Conservation (phyloP, 2,329 filamentous ascomycete species). For the Aspergillus sp. region DNA sequence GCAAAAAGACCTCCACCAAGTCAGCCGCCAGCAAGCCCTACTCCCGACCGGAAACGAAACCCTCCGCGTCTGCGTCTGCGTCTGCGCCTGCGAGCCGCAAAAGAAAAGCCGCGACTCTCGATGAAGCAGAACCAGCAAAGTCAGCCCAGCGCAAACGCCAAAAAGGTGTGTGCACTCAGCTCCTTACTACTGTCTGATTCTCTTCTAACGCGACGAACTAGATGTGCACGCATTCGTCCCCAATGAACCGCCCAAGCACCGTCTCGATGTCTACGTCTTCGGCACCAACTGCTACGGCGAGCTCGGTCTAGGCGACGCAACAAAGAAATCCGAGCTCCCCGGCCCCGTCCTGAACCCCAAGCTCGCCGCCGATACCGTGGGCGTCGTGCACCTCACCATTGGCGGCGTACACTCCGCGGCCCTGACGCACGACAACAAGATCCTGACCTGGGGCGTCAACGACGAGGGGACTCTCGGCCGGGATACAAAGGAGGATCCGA, state of each 20-base stretch:
- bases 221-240: background rate
- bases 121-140: conserved; percentile 1
- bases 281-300: conserved; percentile 74
- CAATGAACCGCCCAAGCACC: conserved; percentile 50
- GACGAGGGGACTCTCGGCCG: conserved; percentile 75
- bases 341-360: conserved; percentile 66
- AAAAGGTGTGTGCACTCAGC: conserved; percentile 4
- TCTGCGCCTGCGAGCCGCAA: background rate
- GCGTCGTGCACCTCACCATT: conserved; percentile 57
- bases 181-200: background rate
- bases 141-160: conserved; percentile 8
- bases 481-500: conserved; percentile 51
- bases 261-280: conserved; percentile 73
- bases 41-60: background rate
- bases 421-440: conserved; percentile 72
- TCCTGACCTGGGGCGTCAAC: conserved; percentile 87
- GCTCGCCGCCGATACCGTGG: conserved; percentile 53
- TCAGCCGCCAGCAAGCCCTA: background rate
- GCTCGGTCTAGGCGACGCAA: conserved; percentile 70
- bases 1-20: background rate
- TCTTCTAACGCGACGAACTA: background rate
- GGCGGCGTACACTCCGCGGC: conserved; percentile 74
- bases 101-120: conserved; percentile 5
- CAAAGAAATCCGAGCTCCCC: conserved; percentile 63
- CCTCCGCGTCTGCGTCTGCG: background rate